Evolutionary conservation across 768 basidiomycete species (phyloP).

Genomic region (Leccinum variicolor): DNA sequence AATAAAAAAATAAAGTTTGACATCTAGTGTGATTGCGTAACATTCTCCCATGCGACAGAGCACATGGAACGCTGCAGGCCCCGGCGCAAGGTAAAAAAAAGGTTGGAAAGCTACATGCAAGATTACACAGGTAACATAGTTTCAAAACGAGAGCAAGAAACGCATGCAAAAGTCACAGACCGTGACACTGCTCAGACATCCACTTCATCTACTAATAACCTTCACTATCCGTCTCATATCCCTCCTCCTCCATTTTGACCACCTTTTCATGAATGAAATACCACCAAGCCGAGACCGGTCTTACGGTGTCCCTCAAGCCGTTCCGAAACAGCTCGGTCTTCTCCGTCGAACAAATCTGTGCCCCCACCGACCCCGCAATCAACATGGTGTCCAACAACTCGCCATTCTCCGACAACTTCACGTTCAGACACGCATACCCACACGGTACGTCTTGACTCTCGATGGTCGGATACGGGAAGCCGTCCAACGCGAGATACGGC

Average conservation of each 20-base stretch:
- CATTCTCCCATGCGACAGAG: too few species aligned
- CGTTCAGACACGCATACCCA: constrained; percentile 28
- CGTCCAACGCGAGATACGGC: constrained; percentile 25
- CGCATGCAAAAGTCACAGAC: neutral
- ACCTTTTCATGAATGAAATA: constrained; percentile 17
- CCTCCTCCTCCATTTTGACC: neutral
- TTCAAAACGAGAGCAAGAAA: neutral
- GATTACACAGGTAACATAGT: neutral
- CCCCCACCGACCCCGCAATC: constrained; percentile 29
- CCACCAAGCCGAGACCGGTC: constrained; percentile 34
- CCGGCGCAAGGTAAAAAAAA: too few species aligned
- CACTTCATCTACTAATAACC: neutral
- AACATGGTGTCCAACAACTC: constrained; percentile 23
- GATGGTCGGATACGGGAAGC: constrained; percentile 29
- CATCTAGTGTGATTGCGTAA: too few species aligned
- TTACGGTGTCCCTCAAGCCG: constrained; percentile 31
- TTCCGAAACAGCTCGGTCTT: constrained; percentile 28
- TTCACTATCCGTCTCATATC: neutral
- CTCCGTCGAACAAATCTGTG: constrained; percentile 29
- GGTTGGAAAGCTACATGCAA: too few species aligned
- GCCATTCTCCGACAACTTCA: constrained; percentile 29
- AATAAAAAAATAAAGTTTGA: too few species aligned
- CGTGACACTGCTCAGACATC: neutral
- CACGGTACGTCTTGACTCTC: constrained; percentile 28
- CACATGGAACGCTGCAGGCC: too few species aligned